phyloP scores from a whole-genome alignment of 345 rosid genomes.

The Raphanus sativus region DNA sequence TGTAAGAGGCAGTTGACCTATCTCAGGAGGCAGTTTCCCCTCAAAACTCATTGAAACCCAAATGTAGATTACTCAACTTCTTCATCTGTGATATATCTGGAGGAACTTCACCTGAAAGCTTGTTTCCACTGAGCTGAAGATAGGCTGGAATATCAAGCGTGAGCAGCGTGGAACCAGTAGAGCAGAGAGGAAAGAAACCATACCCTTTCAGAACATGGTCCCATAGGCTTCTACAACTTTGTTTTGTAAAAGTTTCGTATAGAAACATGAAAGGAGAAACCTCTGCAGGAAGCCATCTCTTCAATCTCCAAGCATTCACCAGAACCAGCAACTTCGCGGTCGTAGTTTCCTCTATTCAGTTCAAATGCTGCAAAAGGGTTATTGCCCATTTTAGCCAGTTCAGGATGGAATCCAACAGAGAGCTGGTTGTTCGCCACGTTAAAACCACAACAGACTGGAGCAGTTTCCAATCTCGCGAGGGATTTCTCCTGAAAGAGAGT shows the following conservation, averaged over 20 bases:
- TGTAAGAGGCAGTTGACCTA: conserved; percentile 59
- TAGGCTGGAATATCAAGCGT: conserved; percentile 64
- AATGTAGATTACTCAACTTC: conserved; percentile 64
- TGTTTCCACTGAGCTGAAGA: conserved; percentile 73
- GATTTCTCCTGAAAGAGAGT: conserved; percentile 61
- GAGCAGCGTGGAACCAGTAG: conserved; percentile 41
- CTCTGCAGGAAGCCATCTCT: conserved; percentile 93
- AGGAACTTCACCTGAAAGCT: conserved; percentile 65
- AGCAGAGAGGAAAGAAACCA: conserved; percentile 65
- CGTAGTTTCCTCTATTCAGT: conserved; percentile 40
- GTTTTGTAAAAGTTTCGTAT: conserved; percentile 56
- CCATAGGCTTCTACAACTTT: conserved; percentile 76
- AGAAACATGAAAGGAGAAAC: conserved; percentile 83
- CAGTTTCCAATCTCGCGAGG: conserved; percentile 77
- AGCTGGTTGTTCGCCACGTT: conserved; percentile 80
- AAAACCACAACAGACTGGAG: conserved; percentile 81
- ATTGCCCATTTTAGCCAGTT: conserved; percentile 60
- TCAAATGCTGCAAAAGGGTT: conserved; percentile 58
- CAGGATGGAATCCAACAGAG: conserved; percentile 59
- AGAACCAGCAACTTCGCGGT: conserved; percentile 48
- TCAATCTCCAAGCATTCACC: conserved; percentile 82
- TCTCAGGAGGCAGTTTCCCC: conserved; percentile 61
- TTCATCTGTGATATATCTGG: conserved; percentile 56
- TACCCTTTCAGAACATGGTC: conserved; percentile 64
- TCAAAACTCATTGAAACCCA: conserved; percentile 60